Evolutionary conservation across 2,329 filamentous ascomycete genomes (phyloP), one percentile per base, ranked within the genome.

Genomic region (Penicillium sp.): DNA sequence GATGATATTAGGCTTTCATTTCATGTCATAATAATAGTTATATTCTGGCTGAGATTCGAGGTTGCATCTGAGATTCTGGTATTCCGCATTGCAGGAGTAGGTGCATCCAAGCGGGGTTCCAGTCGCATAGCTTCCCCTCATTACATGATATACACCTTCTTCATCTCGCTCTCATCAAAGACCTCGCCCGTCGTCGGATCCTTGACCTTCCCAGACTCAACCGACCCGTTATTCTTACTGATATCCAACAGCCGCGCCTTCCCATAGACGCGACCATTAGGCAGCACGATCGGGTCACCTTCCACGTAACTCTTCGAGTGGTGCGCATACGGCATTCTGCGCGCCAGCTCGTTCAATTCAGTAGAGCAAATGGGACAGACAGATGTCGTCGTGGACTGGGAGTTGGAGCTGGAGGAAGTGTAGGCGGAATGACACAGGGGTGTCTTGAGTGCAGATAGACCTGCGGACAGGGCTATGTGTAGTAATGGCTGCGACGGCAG

Each of bases 341-440:
- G 85, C 1, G 95, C 94, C 37, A 99, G 85, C 72, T 93, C 91
- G 76, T 98, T 98, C 59, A 99, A 86, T 79, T 99, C 95, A 0
- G 91, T 95, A 53, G 91, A 95, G 82, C 95, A 99, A 73, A 99
- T 98, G 3, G 95, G 95, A 71, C 95, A 99, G 45, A 98, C 88
- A 53, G 88, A 89, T 8, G 91, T 89, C 1, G 88, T 88, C 0
- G 90, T 85, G 30, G 80, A 81, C 51, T 81, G 78, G 22, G 80
- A 80, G 58, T 82, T 83, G 15, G 82, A 82, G 15, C 80, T 84
- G 10, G 85, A 84, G 0, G 86, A 84, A 4, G 86, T 81, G 68
- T 84, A 85, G 24, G 83, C 81, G 1, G 90, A 90, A 79, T 98
- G 93, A 75, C 95, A 99, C 17, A 92, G 89, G 0, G 95, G 95